phyloP scores from a whole-genome alignment of 2,329 filamentous ascomycete genomes.

The Ophiosphaerella herpotricha region DNA sequence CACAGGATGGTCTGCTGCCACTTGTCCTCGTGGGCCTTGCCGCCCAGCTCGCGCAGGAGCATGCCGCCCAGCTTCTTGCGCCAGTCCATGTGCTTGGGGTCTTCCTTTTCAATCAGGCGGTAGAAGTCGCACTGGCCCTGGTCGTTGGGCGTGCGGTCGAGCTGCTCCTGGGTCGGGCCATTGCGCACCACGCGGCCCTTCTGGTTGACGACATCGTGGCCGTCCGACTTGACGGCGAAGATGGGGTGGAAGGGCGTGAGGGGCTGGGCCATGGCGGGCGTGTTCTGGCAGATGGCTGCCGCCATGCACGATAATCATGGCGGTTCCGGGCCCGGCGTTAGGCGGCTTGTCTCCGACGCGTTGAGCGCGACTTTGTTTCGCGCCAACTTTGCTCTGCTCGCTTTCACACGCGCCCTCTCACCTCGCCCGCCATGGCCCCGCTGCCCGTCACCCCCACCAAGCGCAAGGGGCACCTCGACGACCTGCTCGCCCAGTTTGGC shows the following conservation, averaged over 20 bases:
- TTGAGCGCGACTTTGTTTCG: not conserved
- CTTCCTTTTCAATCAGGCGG: slow-evolving; percentile 54
- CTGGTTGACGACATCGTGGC: slow-evolving; percentile 54
- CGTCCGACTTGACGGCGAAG: slow-evolving; percentile 55
- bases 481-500: slow-evolving; percentile 38
- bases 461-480: slow-evolving; percentile 26
- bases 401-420: not conserved
- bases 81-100: slow-evolving; percentile 62
- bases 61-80: slow-evolving; percentile 63
- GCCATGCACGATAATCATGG: too few species aligned
- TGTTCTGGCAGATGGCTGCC: too few species aligned
- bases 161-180: slow-evolving; percentile 56
- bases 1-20: slow-evolving; percentile 56
- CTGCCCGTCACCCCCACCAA: slow-evolving; percentile 29
- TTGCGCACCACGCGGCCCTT: slow-evolving; percentile 57
- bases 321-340: not conserved
- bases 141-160: slow-evolving; percentile 57
- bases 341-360: slow-evolving; percentile 4
- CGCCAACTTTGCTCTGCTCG: not conserved
- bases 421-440: slow-evolving; percentile 24
- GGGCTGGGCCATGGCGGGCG: slow-evolving; percentile 36
- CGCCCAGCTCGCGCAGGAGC: slow-evolving; percentile 57
- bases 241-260: slow-evolving; percentile 55
- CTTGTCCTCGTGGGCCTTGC: slow-evolving; percentile 42
- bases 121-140: slow-evolving; percentile 62